Base-by-base conservation (phyloP, 768 basidiomycete genomes). In the Termitomyces sp. region DNA sequence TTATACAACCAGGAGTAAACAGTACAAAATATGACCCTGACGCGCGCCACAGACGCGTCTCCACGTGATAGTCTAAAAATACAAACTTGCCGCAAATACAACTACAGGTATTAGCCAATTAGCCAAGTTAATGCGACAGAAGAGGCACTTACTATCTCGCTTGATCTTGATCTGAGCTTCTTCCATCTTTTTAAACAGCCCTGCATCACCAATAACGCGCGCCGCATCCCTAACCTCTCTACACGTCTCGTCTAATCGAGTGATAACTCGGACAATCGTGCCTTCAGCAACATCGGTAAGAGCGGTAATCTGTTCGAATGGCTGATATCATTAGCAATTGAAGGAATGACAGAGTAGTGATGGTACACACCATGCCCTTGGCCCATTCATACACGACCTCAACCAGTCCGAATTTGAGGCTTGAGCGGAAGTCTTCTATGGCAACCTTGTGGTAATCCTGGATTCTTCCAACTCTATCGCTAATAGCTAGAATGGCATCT, bases 381-480 rank as follows among this genome's bases (percentile, higher is more conserved):
- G 97, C 96, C 97, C 97, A 99, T 74, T 98, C 97, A 70, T 98
- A 98, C 7, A 98, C 97, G 1, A 96, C 97, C 70, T 99, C 96
- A 9, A 93, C 86, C 24, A 99, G 78, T 7, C 97, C 97, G 63
- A 91, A 90, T 73, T 97, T 98, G 67, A 96, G 84, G 60, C 79
- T 85, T 51, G 85, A 83, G 57, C 88, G 86, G 71, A 91, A 92
- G 60, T 87, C 92, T 67, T 91, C 91, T 33, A 83, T 85, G 54
- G 86, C 79, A 0, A 98, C 92, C 69, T 89, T 89, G 72, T 92
- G 84, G 16, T 74, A 73, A 65, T 92, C 87, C 70, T 98, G 96
- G n/a, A 91, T 83, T 12, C 84, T 75, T 49, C 85, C 87, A 9
- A 99, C 85, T 24, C 88, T 80, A 46, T 95, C 91, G 24, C 85